Percentiles rank a stretch among this genome's conserved stretches.
phyloP scores from a whole-genome alignment of 2,329 filamentous ascomycete species.

The Penicillium sp. region DNA sequence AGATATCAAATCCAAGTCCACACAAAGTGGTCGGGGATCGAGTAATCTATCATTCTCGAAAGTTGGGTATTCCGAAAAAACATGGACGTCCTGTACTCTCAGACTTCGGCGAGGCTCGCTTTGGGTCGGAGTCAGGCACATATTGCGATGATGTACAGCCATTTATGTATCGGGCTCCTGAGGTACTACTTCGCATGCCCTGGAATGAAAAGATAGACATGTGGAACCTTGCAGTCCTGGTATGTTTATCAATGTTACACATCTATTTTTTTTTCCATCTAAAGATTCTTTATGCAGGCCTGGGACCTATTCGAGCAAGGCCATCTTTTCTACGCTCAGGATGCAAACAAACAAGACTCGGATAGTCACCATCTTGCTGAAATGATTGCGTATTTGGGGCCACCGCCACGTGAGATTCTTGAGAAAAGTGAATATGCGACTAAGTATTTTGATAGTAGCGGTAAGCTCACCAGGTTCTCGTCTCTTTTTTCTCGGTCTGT shows the following conservation, averaged over 20 bases:
- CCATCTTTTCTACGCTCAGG: conserved; percentile 24
- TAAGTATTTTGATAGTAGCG: conserved; percentile 22
- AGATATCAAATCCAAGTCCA: conserved; percentile 32
- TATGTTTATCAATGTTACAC: conserved; percentile 11
- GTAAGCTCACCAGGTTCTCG: conserved; percentile 6
- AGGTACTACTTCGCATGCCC: conserved; percentile 28
- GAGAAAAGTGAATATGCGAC: conserved; percentile 32
- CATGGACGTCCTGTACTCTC: conserved; percentile 31
- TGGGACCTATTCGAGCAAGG: conserved; percentile 29
- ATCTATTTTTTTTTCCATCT: not conserved
- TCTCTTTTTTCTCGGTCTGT: not conserved
- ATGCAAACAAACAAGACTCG: conserved; percentile 15
- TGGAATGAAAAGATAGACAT: conserved; percentile 33
- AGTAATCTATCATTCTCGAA: conserved; percentile 30
- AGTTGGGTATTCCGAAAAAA: conserved; percentile 25
- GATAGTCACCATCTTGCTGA: conserved; percentile 35
- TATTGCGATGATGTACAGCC: conserved; percentile 26
- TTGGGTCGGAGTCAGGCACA: conserved; percentile 5
- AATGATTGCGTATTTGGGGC: conserved; percentile 46
- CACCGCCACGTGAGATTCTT: conserved; percentile 40
- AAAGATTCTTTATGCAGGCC: conserved; percentile 13
- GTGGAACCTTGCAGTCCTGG: conserved; percentile 30
- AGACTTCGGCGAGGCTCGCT: conserved; percentile 33
- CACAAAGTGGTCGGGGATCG: conserved; percentile 27
- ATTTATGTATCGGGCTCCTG: conserved; percentile 27